Evolutionary conservation across 345 rosid genomes (phyloP), one percentile per base, ranked within the genome.

Genomic region (Toxicodendron radicans): DNA sequence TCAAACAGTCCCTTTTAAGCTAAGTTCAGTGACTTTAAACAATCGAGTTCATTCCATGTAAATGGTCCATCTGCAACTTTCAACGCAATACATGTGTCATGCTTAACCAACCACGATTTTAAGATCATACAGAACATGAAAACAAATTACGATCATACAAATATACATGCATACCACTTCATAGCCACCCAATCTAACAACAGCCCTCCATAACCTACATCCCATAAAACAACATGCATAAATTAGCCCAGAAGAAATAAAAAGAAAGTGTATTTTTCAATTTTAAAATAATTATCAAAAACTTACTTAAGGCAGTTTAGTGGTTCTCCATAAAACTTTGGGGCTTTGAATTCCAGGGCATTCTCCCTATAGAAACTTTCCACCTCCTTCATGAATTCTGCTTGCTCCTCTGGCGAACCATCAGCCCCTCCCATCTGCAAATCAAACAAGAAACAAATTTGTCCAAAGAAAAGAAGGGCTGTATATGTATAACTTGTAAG

Each of bases 141-240:
- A 69, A 66, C 58, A 35, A 71, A 56, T 35, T 8, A 76, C 30
- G 30, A 54, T 74, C 24, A 32, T 32, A 52, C 20, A 76, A 66
- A 82, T 52, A 38, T 70, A 70, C 73, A 73, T 58, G 61, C 85
- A 76, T 89, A 93, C 98, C 94, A 88, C 90, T 3, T 93, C 95
- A 77, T 91, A 91, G 84, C 97, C 98, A 80, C 98, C 97, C 80
- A 93, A 72, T 68, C 73, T 87, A 62, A 90, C 38, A 77, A 91
- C 98, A 73, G 91, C 82, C 79, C 97, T 87, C 93, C 93, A 93
- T 58, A 93, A 83, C 89, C 98, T 93, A 79, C 81, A 74, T 76
- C 68, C 56, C 66, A 77, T 27, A 43, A 33, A 71, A 78, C 43
- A 79, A 65, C 20, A 76, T 17, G 21, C 3, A 73, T 41, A 64